Base-by-base conservation (phyloP, 2,329 filamentous ascomycete species). In the Parascedosporium putredinis region DNA sequence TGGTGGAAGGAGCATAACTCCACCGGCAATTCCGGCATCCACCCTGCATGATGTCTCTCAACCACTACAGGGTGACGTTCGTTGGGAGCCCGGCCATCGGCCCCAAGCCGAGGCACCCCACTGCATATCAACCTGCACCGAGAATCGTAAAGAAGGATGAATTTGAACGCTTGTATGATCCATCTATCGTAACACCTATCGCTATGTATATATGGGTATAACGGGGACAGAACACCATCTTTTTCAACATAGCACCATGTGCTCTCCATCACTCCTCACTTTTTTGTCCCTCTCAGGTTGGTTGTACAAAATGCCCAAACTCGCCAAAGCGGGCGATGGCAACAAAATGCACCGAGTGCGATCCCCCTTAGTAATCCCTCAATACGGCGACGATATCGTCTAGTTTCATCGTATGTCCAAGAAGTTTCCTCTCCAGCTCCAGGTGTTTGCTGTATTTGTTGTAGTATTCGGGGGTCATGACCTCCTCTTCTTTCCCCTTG, bases 341-440 rank as follows among this genome's bases (percentile, higher is more conserved):
- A n/a, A n/a, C n/a, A n/a, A n/a, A n/a, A n/a, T n/a, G n/a, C n/a
- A n/a, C n/a, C n/a, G n/a, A n/a, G n/a, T n/a, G n/a, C n/a, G 23
- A 10, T n/a, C 20, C 18, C 24, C 45, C 44, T 72, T 63, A 88
- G 58, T 79, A 90, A 62, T 98, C 93, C 54, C 86, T 76, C 57
- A 97, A 75, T 10, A 93, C 76, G 23, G 84, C 84, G 44, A 97
- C 83, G 56, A 95, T 72, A 48, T 93, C 85, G 67, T 98, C 93
- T 56, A 95, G 73, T 53, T 88, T 77, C 62, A 79, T 79, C 9
- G 96, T 73, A 66, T 96, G 88, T 1, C 81, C 80, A 31, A 94
- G 70, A 34, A 98, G 70, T 68, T 84, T 84, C 59, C 84, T 80
- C 61, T 84, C 79, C 53, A 89, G 70, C 33, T 78, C 78, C 54